Percentiles rank a stretch among this genome's conserved stretches.
Evolutionary conservation across 257 asterid species (phyloP).

Genomic region (Przewalskia tangutica): DNA sequence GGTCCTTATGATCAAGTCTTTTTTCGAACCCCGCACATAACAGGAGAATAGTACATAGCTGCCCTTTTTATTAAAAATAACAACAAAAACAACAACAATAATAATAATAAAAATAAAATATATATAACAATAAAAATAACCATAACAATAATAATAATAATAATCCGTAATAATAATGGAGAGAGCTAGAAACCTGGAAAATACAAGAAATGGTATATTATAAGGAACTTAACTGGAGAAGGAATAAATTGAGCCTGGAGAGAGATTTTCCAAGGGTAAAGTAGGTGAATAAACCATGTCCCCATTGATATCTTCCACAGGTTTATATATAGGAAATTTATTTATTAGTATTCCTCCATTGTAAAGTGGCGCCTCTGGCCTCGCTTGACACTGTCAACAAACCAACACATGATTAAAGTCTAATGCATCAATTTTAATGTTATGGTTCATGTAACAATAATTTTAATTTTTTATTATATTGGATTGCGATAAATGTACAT

Average conservation of each 20-base stretch:
- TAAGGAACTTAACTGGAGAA: constrained; percentile 45
- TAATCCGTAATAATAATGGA: neutral
- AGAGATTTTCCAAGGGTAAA: constrained; percentile 31
- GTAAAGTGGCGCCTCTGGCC: constrained; percentile 48
- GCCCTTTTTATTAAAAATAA: neutral
- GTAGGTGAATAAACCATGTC: constrained; percentile 12
- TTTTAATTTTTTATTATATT: too few relatives aligned
- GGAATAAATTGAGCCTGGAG: constrained; percentile 30
- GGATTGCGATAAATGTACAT: neutral
- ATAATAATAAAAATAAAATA: neutral
- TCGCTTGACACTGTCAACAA: constrained; percentile 34
- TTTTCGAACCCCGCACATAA: too few relatives aligned
- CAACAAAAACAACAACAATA: constrained; percentile 5
- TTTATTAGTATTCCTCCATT: constrained; percentile 44
- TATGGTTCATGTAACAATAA: neutral
- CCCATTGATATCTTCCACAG: neutral
- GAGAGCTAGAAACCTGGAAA: neutral
- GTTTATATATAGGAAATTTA: neutral
- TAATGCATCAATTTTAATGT: neutral
- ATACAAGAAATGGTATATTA: neutral
- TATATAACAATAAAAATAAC: neutral
- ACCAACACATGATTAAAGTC: neutral
- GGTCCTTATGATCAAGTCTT: too few relatives aligned
- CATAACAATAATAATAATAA: too few relatives aligned
- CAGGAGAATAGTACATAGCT: too few relatives aligned